These are phyloP conservation scores for Hydrangea macrophylla DNA, from an alignment of 148 eudicot species.

Conservation along the genomic window DNA sequence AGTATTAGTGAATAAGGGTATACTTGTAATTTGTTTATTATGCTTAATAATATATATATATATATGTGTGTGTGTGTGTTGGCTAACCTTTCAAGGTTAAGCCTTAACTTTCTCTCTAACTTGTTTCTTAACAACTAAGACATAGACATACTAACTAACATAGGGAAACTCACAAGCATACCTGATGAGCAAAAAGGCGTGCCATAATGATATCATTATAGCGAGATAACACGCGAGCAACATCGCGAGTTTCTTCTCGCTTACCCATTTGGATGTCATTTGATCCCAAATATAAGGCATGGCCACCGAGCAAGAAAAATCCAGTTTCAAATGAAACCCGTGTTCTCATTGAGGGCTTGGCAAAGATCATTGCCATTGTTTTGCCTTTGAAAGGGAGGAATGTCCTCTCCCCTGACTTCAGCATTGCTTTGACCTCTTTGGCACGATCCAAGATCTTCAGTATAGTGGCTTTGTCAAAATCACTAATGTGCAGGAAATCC, in stretches of 20 bases:
- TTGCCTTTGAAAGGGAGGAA: conserved; percentile 89
- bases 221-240: conserved; percentile 90
- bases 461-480: conserved; percentile 83
- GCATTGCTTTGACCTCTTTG: conserved; percentile 68
- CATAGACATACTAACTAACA: background rate
- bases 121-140: no score
- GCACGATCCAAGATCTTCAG: conserved; percentile 87
- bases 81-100: no score
- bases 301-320: conserved; percentile 91
- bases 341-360: conserved; percentile 98
- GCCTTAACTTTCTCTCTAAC: no score
- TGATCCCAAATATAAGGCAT: conserved; percentile 91
- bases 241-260: conserved; percentile 98
- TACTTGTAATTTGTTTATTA: no score
- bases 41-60: no score
- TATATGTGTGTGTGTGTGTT: no score
- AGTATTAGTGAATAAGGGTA: no score
- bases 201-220: conserved; percentile 98
- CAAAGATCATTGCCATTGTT: conserved; percentile 98
- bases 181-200: conserved; percentile 99
- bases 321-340: conserved; percentile 98
- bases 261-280: conserved; percentile 99
- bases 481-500: conserved; percentile 86
- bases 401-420: conserved; percentile 87
- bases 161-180: conserved; percentile 44